Base-by-base conservation (phyloP, 495 filamentous ascomycete species). In the Xylaria curta region DNA sequence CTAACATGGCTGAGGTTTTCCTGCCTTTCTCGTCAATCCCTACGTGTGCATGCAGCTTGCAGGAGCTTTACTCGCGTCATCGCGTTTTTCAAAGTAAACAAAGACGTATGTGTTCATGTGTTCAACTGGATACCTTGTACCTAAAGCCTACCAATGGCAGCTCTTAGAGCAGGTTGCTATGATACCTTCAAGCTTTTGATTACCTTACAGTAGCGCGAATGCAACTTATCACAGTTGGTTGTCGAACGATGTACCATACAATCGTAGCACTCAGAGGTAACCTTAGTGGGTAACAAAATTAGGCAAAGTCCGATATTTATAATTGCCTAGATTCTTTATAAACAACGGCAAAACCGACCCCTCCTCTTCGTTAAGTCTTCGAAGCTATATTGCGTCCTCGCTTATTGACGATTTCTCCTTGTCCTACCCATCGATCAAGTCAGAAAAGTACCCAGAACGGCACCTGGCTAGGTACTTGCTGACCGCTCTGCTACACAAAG, bases 41-140 rank as follows among this genome's bases (percentile, higher is more conserved):
- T 53, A 66, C 24, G 28, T 56, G 5, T 67, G 49, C 49, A 67
- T 67, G 65, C 49, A 67, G 65, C 65, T 54, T 67, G 65, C 65
- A 67, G 44, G 65, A 67, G 49, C n/a, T 56, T 56, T 40, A 9
- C 65, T 67, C 49, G 65, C 65, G 65, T 56, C 65, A 40, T 19
- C 49, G 65, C 49, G 65, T 54, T 66, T 28, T 40, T 3, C 7
- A 67, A 67, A 42, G 65, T 67, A 67, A 67, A 67, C 49, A 67
- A 67, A 67, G 28, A 26, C 10, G 7, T 9, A 65, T 46, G n/a
- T 49, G 24, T 31, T 19, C 13, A 47, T 38, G 36, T 38, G 42
- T 33, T 9, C n/a, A 65, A 26, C 62, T 31, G 42, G 24, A 53
- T 21, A 66, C 46, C 28, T 53, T 33, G 17, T 26, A 54, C 1